Base-by-base conservation (phyloP, 208 protist genomes). In the Leishmania lainsoni region DNA sequence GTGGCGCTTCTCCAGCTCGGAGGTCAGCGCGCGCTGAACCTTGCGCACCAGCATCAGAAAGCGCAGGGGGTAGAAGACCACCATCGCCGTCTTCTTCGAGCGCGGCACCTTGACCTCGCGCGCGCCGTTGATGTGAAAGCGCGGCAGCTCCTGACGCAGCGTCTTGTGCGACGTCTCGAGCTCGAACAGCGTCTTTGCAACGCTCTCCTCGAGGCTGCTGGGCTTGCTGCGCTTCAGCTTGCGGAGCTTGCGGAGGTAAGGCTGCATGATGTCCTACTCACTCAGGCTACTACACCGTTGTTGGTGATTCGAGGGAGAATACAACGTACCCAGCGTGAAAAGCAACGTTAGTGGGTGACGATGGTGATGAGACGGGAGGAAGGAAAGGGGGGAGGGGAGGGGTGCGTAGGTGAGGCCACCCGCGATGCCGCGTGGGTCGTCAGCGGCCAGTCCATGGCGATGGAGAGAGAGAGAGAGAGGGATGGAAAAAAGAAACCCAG, bases 1-100 rank as follows among this genome's bases (percentile, higher is more conserved):
- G 91, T 99, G 99, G 85, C 99, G 99, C 98, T 99, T 99, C 96
- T 99, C 98, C 49, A 99, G 93, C 96, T 99, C 99, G 80, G 95
- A 90, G 83, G 99, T 95, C 59, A 99, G 95, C 76, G 93, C 92
- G 65, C 87, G 81, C 91, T 99, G 98, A 80, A 98, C 88, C 95
- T 98, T 99, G 93, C 99, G 98, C 90, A 99, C 98, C 76, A 91
- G 84, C 92, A 98, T 98, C 71, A 99, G 88, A 85, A 98, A 98
- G 80, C 97, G 96, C 85, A 98, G 98, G 76, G 99, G 99, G 87
- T 99, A 99, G 89, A 99, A 99, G 80, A 99, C 86, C 63, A 99
- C 91, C 87, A 99, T 90, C 80, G 96, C 98, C 70, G 69, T 90
- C 92, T 92, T 92, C 83, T 90, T 92, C 80, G 86, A 89, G 82